phyloP scores from a whole-genome alignment of 2,329 filamentous ascomycete species.

The Fusarium paranaense region DNA sequence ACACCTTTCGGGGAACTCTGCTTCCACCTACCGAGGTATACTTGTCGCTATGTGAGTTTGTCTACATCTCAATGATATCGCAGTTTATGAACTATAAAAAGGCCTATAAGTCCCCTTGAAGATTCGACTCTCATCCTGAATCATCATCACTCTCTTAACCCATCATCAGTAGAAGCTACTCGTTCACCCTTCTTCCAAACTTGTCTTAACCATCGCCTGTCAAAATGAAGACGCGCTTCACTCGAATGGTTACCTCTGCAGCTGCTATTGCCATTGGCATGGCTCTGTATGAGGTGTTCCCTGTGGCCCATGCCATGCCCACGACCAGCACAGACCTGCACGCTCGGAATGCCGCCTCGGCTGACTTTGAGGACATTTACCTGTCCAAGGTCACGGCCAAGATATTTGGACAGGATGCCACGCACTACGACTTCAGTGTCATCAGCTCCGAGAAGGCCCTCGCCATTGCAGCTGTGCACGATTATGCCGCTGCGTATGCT shows the following conservation, averaged over 20 bases:
- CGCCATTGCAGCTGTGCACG: neutral
- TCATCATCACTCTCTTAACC: neutral
- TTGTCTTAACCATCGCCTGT: neutral
- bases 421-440: neutral
- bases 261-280: neutral
- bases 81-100: neutral
- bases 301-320: neutral
- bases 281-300: neutral
- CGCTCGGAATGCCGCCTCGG: neutral
- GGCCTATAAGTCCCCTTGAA: neutral
- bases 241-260: neutral
- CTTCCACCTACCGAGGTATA: neutral
- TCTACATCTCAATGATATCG: neutral
- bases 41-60: neutral
- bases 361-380: neutral
- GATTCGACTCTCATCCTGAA: neutral
- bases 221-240: neutral
- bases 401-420: neutral
- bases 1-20: neutral
- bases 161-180: too few species aligned
- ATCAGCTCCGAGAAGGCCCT: neutral
- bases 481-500: neutral
- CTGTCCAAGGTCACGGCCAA: neutral
- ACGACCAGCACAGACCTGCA: neutral
- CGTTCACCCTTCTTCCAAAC: neutral